Evolutionary conservation across 2,329 filamentous ascomycete species (phyloP), one percentile per base, ranked within the genome.

Genomic region (Periglandula ipomoeae): DNA sequence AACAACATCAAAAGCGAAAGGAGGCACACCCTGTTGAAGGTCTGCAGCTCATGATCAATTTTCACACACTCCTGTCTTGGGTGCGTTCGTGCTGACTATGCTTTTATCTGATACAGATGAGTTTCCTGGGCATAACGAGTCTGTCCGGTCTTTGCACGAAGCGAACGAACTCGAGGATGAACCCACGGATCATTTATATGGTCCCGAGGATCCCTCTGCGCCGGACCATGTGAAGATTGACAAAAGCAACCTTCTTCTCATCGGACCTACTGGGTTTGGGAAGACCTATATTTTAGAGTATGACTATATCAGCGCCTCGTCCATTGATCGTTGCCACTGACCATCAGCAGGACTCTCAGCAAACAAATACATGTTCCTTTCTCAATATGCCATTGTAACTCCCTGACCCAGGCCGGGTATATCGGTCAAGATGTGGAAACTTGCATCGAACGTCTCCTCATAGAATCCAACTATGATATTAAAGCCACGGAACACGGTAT

Each of bases 361-460:
- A 85, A 89, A 60, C 85, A 93, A 46, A 78, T 98, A n/a, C 91
- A 93, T 52, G 89, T 97, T 0, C 93, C 93, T 0, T 95, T 96
- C 61, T 89, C 87, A 53, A 95, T 95, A 67, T 91, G 88, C 52
- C 91, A 97, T 66, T 97, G 91, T 66, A 96, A 93, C 45, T 87
- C 90, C 5, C 89, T 97, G 55, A 97, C 91, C 0, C 91, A 96
- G 68, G 91, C 91, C 4, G 91, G 93, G 23, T 98, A 98, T 59
- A 96, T 98, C 56, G 93, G 93, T 26, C 91, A 97, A 62, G 93
- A 98, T 62, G 91, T 91, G n/a, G 93, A 98, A 63, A 84, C 88
- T 1, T 96, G 91, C 58, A 89, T 98, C 37, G 89, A 96, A 61
- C 79, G 93, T 40, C 75, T 98, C 23, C 74, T 98, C 9, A 87